Conservation (phyloP, 805 yeast genomes). For the Maudiozyma pseudohumilis region DNA sequence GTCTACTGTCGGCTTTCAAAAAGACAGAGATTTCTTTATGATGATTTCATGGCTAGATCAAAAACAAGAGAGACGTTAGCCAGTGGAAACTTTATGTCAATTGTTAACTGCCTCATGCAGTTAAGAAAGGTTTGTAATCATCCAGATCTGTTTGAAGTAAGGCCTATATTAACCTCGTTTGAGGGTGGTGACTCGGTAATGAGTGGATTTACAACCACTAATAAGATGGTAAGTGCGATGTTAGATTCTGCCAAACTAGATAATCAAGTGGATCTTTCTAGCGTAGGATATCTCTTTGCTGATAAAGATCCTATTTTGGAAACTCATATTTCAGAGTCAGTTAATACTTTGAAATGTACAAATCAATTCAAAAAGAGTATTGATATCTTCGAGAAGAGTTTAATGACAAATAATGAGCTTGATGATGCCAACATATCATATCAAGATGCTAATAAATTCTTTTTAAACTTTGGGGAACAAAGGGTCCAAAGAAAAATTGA, state of each 20-base stretch:
- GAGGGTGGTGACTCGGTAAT: constrained; percentile 60
- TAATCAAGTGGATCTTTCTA: constrained; percentile 37
- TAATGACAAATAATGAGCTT: constrained; percentile 6
- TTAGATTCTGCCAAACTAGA: background rate
- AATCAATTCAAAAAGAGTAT: constrained; percentile 37
- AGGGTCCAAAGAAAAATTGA: constrained; percentile 45
- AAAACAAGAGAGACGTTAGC: constrained; percentile 89
- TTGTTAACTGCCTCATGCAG: constrained; percentile 96
- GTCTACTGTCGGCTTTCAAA: constrained; percentile 86
- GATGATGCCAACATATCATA: constrained; percentile 9
- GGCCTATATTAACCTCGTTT: constrained; percentile 88
- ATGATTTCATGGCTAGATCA: constrained; percentile 95
- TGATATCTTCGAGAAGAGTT: constrained; percentile 30
- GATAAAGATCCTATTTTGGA: constrained; percentile 34
- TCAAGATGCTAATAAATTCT: constrained; percentile 45
- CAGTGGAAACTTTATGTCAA: constrained; percentile 88
- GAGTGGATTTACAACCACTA: constrained; percentile 36
- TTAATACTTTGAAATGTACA: constrained; percentile 39
- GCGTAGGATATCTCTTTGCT: constrained; percentile 52
- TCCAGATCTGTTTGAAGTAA: constrained; percentile 90
- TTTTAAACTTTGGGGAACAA: constrained; percentile 42
- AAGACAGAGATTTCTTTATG: constrained; percentile 84
- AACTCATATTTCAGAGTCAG: constrained; percentile 38
- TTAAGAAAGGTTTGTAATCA: constrained; percentile 93
- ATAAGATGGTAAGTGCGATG: constrained; percentile 31